A percentile compares a stretch with the other conserved stretches of the same genome.
Conservation (phyloP, 352 stramenopile genomes). For the Phytophthora quininea region DNA sequence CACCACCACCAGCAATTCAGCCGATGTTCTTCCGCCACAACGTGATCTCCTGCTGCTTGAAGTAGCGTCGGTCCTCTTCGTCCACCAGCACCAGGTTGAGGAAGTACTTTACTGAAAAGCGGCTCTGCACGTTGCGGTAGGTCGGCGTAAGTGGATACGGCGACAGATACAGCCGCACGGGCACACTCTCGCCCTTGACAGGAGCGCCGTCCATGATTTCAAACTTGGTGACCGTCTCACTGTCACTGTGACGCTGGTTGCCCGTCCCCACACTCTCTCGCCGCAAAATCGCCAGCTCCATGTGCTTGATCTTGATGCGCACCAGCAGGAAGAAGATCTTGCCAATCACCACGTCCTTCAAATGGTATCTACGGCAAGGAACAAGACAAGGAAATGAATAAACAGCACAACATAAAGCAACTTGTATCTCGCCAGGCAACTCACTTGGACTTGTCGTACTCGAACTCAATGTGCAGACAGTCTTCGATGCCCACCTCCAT, state of each 20-base stretch:
- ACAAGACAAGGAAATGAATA: no score
- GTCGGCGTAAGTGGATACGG: constrained; percentile 91
- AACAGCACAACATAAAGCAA: no score
- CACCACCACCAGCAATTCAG: constrained; percentile 8
- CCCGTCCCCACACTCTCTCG: constrained; percentile 91
- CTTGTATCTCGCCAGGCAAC: no score
- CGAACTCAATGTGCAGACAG: constrained; percentile 99
- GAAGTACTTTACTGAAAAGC: constrained; percentile 96
- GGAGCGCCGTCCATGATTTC: constrained; percentile 99
- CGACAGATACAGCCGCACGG: constrained; percentile 95
- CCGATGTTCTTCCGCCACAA: constrained; percentile 89
- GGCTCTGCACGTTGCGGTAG: constrained; percentile 89
- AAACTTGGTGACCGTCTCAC: constrained; percentile 97
- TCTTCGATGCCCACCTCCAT: constrained; percentile 99
- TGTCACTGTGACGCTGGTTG: constrained; percentile 91
- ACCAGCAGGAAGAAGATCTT: constrained; percentile 99
- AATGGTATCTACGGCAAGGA: constrained; percentile 64
- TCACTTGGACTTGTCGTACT: constrained; percentile 93
- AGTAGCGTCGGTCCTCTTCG: constrained; percentile 99
- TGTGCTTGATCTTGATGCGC: constrained; percentile 99
- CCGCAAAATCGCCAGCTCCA: constrained; percentile 98
- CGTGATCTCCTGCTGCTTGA: constrained; percentile 99
- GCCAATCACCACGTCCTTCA: constrained; percentile 96
- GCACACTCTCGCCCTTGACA: constrained; percentile 96
- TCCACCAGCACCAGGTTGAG: constrained; percentile 99